A percentile compares a stretch with the other conserved stretches of the same genome.
Conservation (phyloP, 108 stramenopile species). For the Mediolabrus comicus region DNA sequence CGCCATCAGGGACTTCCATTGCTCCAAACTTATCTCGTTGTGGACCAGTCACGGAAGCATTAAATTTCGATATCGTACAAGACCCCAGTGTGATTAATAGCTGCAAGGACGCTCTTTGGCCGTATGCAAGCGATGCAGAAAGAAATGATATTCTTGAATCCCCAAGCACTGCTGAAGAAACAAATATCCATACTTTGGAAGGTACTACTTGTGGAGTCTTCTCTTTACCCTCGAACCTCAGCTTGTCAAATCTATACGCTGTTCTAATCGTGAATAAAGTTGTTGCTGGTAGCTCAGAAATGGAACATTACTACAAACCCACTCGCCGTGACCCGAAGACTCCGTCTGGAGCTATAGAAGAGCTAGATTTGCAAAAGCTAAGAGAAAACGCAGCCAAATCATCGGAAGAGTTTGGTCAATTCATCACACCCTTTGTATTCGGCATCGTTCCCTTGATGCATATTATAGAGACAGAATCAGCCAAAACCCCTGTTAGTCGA, state of each 20-base stretch:
- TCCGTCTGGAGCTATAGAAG: slow-evolving; percentile 31
- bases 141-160: slow-evolving; percentile 6
- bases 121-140: slow-evolving; percentile 40
- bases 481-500: slow-evolving; percentile 63
- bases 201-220: slow-evolving; percentile 86
- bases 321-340: slow-evolving; percentile 13
- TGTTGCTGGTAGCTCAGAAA: slow-evolving; percentile 57
- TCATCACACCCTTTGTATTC: slow-evolving; percentile 85
- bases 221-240: slow-evolving; percentile 72
- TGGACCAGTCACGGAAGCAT: slow-evolving; percentile 75
- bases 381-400: slow-evolving; percentile 66
- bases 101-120: slow-evolving; percentile 68
- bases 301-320: slow-evolving; percentile 58
- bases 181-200: slow-evolving; percentile 11
- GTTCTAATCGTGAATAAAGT: slow-evolving; percentile 82
- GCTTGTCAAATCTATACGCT: slow-evolving; percentile 77
- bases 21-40: slow-evolving; percentile 65
- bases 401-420: slow-evolving; percentile 53
- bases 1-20: slow-evolving; percentile 36
- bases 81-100: slow-evolving; percentile 61
- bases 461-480: slow-evolving; percentile 75
- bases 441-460: slow-evolving; percentile 84
- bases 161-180: background rate
- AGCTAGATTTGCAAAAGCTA: slow-evolving; percentile 55
- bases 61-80: slow-evolving; percentile 82